Percentiles rank a stretch among this genome's conserved stretches.
These are phyloP conservation scores for Xylariaceae sp. DNA, from an alignment of 2,329 filamentous ascomycete species.

Conservation along the genomic window DNA sequence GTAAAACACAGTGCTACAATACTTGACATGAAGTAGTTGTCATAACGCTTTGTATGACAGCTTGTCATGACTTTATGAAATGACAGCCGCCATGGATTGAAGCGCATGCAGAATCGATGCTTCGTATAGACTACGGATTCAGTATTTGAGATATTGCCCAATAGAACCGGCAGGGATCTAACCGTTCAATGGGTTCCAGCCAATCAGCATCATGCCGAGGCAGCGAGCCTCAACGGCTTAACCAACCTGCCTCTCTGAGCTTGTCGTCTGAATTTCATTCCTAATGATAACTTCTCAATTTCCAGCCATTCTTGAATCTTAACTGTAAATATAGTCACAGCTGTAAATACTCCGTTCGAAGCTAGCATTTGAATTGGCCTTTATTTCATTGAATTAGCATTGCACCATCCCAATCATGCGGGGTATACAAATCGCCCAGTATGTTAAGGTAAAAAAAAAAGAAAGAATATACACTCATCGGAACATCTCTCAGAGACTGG, in stretches of 20 bases:
- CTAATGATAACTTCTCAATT: not conserved
- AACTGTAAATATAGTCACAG: not conserved
- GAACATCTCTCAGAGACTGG: not conserved
- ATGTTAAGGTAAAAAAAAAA: slow-evolving; percentile 71
- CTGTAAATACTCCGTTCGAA: not conserved
- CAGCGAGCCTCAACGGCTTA: not conserved
- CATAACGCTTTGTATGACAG: no score
- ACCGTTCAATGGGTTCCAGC: not conserved
- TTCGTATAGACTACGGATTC: no score
- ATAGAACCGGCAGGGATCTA: slow-evolving; percentile 5
- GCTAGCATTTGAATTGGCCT: not conserved
- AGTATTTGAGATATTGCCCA: no score
- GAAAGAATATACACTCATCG: no score
- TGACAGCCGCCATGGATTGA: no score
- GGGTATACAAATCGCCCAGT: slow-evolving; percentile 75
- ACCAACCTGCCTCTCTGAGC: slow-evolving; percentile 2
- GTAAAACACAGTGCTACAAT: no score
- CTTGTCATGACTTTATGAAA: no score
- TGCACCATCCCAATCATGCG: slow-evolving; percentile 62
- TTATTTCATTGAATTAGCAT: not conserved
- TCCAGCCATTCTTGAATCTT: not conserved
- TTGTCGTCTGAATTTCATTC: slow-evolving; percentile 30
- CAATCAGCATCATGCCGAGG: slow-evolving; percentile 31
- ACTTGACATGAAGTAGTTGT: no score
- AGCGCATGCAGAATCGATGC: no score